phyloP scores from a whole-genome alignment of 805 yeast species.

The Spathaspora arborariae region DNA sequence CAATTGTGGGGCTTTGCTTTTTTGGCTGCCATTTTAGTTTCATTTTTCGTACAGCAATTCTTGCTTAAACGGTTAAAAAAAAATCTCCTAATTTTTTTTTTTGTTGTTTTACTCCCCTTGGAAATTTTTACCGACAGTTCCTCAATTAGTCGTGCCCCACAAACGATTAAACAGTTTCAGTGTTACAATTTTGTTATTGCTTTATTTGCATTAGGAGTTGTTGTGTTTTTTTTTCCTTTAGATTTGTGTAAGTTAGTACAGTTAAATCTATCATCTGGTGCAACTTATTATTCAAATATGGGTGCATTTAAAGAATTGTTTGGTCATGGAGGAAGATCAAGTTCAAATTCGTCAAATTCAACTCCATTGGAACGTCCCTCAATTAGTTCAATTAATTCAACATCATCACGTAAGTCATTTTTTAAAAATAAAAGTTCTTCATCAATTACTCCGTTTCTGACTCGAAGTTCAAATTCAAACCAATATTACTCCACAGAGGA shows the following conservation, averaged over 20 bases:
- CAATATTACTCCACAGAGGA: not conserved
- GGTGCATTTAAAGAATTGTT: conserved; percentile 1
- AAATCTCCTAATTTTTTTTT: too few relatives aligned
- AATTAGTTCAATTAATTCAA: conserved; percentile 6
- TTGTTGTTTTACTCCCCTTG: too few relatives aligned
- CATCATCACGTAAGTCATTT: conserved; percentile 22
- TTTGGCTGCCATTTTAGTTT: not conserved
- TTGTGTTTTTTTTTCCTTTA: too few relatives aligned
- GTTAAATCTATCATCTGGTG: too few relatives aligned
- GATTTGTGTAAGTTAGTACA: too few relatives aligned
- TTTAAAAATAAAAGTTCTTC: conserved; percentile 20
- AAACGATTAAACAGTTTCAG: not conserved
- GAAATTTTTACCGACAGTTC: not conserved
- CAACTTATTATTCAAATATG: too few relatives aligned
- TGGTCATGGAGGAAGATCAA: not conserved
- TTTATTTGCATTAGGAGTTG: too few relatives aligned
- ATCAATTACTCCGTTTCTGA: conserved; percentile 24
- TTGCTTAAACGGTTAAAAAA: too few relatives aligned
- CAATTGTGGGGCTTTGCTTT: not conserved
- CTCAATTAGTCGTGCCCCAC: not conserved
- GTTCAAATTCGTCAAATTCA: not conserved
- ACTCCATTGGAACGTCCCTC: not conserved
- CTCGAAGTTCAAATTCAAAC: conserved; percentile 13
- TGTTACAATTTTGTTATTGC: too few relatives aligned
- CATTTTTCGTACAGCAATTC: not conserved